A percentile compares a stretch with the other conserved stretches of the same genome.
Conservation (phyloP, 1,139 yeast species). For the Citeromyces siamensis region DNA sequence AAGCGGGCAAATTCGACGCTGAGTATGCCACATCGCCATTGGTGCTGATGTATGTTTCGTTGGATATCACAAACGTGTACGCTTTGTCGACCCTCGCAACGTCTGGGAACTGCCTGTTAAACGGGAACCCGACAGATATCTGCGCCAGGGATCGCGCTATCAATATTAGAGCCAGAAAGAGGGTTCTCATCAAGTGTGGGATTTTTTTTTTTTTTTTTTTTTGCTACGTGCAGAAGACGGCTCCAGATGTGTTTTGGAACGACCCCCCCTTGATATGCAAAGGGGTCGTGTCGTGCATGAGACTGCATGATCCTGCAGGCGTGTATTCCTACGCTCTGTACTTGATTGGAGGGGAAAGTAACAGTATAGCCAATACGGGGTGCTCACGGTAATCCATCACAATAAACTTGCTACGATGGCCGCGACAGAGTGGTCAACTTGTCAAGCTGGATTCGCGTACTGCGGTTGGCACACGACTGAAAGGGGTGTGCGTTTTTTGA, state of each 20-base stretch:
- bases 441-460: too few species aligned
- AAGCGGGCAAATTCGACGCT: slow-evolving; percentile 50
- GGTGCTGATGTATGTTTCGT: slow-evolving; percentile 54
- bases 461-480: too few species aligned
- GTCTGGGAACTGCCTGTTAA: slow-evolving; percentile 74
- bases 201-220: too few species aligned
- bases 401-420: too few species aligned
- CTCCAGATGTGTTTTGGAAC: slow-evolving; percentile 1
- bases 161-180: not conserved
- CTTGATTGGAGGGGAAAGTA: too few species aligned
- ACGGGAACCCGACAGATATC: slow-evolving; percentile 53
- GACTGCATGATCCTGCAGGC: not conserved
- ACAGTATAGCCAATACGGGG: too few species aligned
- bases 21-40: slow-evolving; percentile 35
- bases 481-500: too few species aligned
- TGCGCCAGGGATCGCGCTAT: not conserved
- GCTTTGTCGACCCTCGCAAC: slow-evolving; percentile 61
- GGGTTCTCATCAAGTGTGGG: not conserved
- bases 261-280: slow-evolving; percentile 1
- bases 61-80: slow-evolving; percentile 60
- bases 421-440: too few species aligned
- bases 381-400: too few species aligned
- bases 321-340: too few species aligned
- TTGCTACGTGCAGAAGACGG: too few species aligned
- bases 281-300: not conserved